Base-by-base conservation (phyloP, 139 green algal genomes). In the Ulvella scutata region DNA sequence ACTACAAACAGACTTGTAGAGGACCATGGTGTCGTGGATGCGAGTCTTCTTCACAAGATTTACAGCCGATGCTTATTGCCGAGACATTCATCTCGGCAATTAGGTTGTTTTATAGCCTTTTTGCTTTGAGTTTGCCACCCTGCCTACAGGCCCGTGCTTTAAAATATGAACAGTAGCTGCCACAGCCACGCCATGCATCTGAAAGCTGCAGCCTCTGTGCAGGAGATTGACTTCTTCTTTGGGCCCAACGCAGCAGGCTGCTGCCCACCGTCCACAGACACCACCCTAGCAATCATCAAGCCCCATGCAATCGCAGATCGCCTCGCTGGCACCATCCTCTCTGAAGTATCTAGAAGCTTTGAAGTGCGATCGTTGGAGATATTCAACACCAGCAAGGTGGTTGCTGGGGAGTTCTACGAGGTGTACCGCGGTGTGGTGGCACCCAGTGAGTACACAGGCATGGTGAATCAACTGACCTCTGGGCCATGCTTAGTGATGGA, bases 371-470 rank as follows among this genome's bases (percentile, higher is more conserved):
- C 81, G 9, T n/a, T 83, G 73, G 75, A 89, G 79, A 43, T 88
- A 78, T 89, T 89, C 59, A 82, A 34, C 4, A 34, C 93, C 26
- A 79, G 88, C 43, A 76, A 73, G 29, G 75, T 76, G 20, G 80
- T 84, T 43, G 88, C 88, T 4, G 61, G 34, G 10, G 82, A 88
- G 72, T 89, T 92, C 75, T 81, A 79, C 61, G 74, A 90, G 78
- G 88, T 93, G 38, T 95, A 95, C 84, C 85, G 86, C 67, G 89
- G 87, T 29, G 88, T 91, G 13, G 72, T 94, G 28, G 79, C 87
- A 0, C 76, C 82, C 0, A 84, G 76, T 0, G 87, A 94, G 80
- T 93, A 86, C 78, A 85, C 72, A 10, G 74, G 76, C 31, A 91
- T 92, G 87, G 80, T 93, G 51, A 83, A 92, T 7, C 85, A 96